Evolutionary conservation across 441 rosid species (phyloP).

Genomic region (Populus tomentosa): DNA sequence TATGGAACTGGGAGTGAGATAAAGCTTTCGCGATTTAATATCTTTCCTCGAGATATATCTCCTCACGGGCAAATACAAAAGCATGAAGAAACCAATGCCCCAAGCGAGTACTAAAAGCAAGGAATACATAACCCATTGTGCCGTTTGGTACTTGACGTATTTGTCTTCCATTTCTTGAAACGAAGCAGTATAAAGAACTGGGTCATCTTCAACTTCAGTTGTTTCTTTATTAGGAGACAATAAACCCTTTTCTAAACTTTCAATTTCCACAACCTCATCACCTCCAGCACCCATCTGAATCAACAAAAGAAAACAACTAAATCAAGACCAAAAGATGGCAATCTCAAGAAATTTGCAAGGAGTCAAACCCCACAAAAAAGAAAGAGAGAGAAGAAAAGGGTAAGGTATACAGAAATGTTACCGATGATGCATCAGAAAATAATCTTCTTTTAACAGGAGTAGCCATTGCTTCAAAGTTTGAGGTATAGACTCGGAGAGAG

Average conservation of each 20-base stretch:
- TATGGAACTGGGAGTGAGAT: constrained; percentile 57
- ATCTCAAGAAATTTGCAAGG: not conserved
- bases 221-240: constrained; percentile 22
- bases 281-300: constrained; percentile 43
- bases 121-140: constrained; percentile 57
- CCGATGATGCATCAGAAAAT: constrained; percentile 13
- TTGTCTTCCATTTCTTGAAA: constrained; percentile 55
- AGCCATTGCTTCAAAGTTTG: constrained; percentile 3
- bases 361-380: not conserved
- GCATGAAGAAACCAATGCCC: constrained; percentile 71
- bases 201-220: constrained; percentile 32
- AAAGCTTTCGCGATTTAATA: constrained; percentile 58
- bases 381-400: not conserved
- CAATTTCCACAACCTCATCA: constrained; percentile 51
- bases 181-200: constrained; percentile 48
- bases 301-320: not conserved
- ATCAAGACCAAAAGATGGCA: not conserved
- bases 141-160: constrained; percentile 51
- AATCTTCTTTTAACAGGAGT: constrained; percentile 14
- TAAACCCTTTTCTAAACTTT: constrained; percentile 51
- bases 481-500: not conserved
- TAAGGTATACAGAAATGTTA: not conserved
- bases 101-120: constrained; percentile 55
- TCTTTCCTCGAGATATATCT: constrained; percentile 55
- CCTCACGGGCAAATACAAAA: constrained; percentile 55